Conservation (phyloP, 768 basidiomycete genomes). For the Termitomyces sp. region DNA sequence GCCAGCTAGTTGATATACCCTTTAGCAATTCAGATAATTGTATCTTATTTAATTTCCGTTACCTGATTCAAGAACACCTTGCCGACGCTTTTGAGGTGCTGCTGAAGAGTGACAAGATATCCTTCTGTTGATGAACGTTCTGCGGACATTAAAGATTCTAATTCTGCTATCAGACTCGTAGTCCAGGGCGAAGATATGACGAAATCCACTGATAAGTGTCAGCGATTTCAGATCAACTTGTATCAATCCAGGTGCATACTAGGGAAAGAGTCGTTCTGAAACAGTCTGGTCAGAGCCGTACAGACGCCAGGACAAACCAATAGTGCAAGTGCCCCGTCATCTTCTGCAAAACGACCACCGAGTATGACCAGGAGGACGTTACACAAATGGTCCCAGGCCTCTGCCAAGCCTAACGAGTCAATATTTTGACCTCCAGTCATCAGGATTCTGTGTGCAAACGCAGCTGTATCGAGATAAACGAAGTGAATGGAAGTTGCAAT, state of each 20-base stretch:
- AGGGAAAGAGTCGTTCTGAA: slow-evolving; percentile 17
- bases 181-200: slow-evolving; percentile 46
- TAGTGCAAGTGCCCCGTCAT: slow-evolving; percentile 46
- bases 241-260: slow-evolving; percentile 18
- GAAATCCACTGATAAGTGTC: slow-evolving; percentile 17
- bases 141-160: slow-evolving; percentile 25
- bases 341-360: slow-evolving; percentile 34
- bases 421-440: slow-evolving; percentile 15
- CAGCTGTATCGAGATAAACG: slow-evolving; percentile 25
- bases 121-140: slow-evolving; percentile 8
- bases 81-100: slow-evolving; percentile 21
- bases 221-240: neutral
- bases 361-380: slow-evolving; percentile 44
- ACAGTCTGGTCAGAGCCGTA: slow-evolving; percentile 35
- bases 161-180: slow-evolving; percentile 30
- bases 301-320: slow-evolving; percentile 46
- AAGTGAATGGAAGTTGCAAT: neutral
- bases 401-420: slow-evolving; percentile 35
- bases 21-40: neutral
- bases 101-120: slow-evolving; percentile 25
- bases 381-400: slow-evolving; percentile 51
- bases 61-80: slow-evolving; percentile 23
- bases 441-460: slow-evolving; percentile 39
- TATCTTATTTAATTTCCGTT: neutral
- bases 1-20: neutral